Evolutionary conservation across 1,284 basidiomycete genomes (phyloP), one percentile per base, ranked within the genome.

Genomic region (Cerrena zonata): DNA sequence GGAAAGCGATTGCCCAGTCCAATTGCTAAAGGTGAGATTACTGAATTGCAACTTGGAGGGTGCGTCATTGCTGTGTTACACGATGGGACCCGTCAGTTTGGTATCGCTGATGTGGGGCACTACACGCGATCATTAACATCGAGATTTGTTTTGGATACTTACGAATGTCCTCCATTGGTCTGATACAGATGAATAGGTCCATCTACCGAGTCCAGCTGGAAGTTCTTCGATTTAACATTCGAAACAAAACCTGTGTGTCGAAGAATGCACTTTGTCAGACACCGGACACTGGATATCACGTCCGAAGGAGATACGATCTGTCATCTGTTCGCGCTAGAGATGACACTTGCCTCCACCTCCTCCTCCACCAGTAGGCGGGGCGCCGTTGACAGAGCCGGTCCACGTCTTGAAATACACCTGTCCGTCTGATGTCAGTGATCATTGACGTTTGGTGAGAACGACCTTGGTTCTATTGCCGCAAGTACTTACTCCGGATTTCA

Each of bases 341-440:
- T n/a, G n/a, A n/a, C n/a, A 57, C 64, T 36, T 53, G 75, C 78
- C 77, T 42, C 65, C 58, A 4, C 80, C 82, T 7, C 77, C 82
- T 3, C 84, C 84, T 7, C 82, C 83, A 18, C 79, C 80, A 22
- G 77, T 82, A 1, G 82, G 83, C 5, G 82, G 82, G 15, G 61
- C 65, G 2, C 81, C 82, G 53, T 78, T 73, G 4, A 75, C 69
- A 13, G 72, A 69, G 10, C 75, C 82, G 18, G 76, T 75, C 79
- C 80, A 85, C 0, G 78, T 75, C 65, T 85, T 85, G 68, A 84
- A 77, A 63, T 84, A 84, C 5, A 82, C 71, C 73, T 82, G 41
- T 50, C 41, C 27, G 4, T 24, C 36, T 15, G n/a, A 30, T 41
- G n/a, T n/a, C n/a, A n/a, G n/a, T n/a, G n/a, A n/a, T n/a, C n/a